These are phyloP conservation scores for Rhexocercosporidium sp. DNA, from an alignment of 2,329 filamentous ascomycete species.

Conservation along the genomic window DNA sequence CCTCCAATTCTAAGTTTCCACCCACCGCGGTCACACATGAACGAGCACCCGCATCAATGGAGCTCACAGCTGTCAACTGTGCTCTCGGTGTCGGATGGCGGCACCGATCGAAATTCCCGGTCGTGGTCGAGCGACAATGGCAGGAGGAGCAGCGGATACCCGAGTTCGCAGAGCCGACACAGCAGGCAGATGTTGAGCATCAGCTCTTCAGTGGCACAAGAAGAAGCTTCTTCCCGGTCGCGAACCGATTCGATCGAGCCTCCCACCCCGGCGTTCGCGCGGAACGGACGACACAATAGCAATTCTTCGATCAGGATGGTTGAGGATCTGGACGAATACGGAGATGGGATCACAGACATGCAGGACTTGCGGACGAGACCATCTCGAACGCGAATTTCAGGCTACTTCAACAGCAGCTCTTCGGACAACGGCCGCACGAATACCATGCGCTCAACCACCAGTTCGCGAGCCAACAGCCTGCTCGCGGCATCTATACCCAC, in stretches of 20 bases:
- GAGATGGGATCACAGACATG: constrained; percentile 67
- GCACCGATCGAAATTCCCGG: constrained; percentile 53
- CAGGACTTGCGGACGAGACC: constrained; percentile 57
- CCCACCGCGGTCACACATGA: constrained; percentile 48
- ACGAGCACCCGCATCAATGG: constrained; percentile 62
- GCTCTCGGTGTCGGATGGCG: constrained; percentile 63
- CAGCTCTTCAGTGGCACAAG: constrained; percentile 50
- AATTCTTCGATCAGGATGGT: constrained; percentile 51
- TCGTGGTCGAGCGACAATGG: constrained; percentile 48
- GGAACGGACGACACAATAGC: constrained; percentile 41
- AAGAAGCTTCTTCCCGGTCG: constrained; percentile 28
- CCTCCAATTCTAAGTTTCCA: constrained; percentile 36
- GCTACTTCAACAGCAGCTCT: constrained; percentile 53
- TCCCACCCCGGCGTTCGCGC: constrained; percentile 51
- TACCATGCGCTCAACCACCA: constrained; percentile 43
- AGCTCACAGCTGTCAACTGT: constrained; percentile 69
- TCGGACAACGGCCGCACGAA: constrained; percentile 48
- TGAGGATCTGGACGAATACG: constrained; percentile 66
- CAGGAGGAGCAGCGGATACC: constrained; percentile 56
- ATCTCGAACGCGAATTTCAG: constrained; percentile 59
- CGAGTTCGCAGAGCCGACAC: constrained; percentile 53
- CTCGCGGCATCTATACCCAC: constrained; percentile 49
- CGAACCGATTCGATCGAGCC: constrained; percentile 51
- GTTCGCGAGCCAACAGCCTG: constrained; percentile 51
- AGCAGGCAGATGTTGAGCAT: constrained; percentile 63